These are phyloP conservation scores for Aethionema arabicum DNA, from an alignment of 345 rosid genomes.

Conservation along the genomic window DNA sequence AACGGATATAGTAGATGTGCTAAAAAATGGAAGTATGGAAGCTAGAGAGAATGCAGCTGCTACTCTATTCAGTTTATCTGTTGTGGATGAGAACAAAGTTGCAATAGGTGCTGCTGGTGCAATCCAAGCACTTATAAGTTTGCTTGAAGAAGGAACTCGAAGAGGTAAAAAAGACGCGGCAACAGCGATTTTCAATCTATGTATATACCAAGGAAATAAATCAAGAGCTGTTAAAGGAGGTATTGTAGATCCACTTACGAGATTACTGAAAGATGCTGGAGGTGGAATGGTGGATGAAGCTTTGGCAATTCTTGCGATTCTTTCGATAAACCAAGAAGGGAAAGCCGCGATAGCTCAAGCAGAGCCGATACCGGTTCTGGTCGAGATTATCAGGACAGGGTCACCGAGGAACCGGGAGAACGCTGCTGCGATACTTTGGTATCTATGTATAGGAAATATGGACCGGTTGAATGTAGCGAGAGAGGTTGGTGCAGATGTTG, in stretches of 20 bases:
- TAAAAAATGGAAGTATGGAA: conserved; percentile 90
- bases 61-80: conserved; percentile 92
- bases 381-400: conserved; percentile 81
- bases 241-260: conserved; percentile 69
- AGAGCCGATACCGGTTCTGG: conserved; percentile 63
- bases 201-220: conserved; percentile 94
- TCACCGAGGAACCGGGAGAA: conserved; percentile 95
- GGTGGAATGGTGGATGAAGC: conserved; percentile 97
- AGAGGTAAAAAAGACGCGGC: conserved; percentile 98
- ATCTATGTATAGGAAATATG: conserved; percentile 61
- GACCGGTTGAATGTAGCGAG: conserved; percentile 65
- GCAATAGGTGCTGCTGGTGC: conserved; percentile 97
- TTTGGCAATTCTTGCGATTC: conserved; percentile 86
- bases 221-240: conserved; percentile 95
- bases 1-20: conserved; percentile 85
- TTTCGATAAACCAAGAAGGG: conserved; percentile 89
- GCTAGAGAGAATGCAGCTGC: conserved; percentile 99
- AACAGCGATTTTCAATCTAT: conserved; percentile 90
- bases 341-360: conserved; percentile 73
- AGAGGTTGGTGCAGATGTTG: conserved; percentile 72
- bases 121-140: conserved; percentile 77
- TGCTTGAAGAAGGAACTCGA: conserved; percentile 86
- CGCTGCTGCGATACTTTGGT: conserved; percentile 82
- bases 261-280: conserved; percentile 79
- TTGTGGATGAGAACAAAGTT: conserved; percentile 94